phyloP scores from a whole-genome alignment of 2,329 filamentous ascomycete species.

The Sporothrix dimorphospora region DNA sequence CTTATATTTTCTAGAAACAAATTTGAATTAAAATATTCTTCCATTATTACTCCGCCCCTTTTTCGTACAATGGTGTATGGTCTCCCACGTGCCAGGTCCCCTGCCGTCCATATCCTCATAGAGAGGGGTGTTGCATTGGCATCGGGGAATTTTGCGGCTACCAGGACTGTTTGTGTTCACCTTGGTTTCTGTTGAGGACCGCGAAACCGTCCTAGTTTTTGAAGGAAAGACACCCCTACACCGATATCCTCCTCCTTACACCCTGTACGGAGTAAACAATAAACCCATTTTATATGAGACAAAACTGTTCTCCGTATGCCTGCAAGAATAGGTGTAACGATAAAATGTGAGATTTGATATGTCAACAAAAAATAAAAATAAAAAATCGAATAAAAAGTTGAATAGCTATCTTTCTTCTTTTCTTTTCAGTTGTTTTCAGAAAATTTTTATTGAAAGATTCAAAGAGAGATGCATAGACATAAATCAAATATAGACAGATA shows the following conservation, averaged over 20 bases:
- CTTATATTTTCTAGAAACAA: background rate
- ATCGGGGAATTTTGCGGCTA: constrained; percentile 15
- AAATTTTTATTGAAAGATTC: too few relatives aligned
- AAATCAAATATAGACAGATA: too few relatives aligned
- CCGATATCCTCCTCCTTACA: background rate
- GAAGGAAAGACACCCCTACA: background rate
- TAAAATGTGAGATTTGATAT: constrained; percentile 9
- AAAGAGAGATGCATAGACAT: too few relatives aligned
- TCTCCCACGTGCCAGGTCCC: constrained; percentile 12
- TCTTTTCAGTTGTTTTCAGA: background rate
- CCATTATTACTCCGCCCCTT: background rate
- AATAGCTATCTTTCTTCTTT: background rate
- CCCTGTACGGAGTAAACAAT: constrained; percentile 15
- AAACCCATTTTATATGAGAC: background rate
- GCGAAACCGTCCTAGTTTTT: background rate
- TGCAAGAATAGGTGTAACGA: background rate
- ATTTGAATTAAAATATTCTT: background rate
- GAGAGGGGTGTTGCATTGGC: background rate
- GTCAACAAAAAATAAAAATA: background rate
- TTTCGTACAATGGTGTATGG: background rate
- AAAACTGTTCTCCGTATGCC: background rate
- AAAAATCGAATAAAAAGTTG: too few relatives aligned
- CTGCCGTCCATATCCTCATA: background rate
- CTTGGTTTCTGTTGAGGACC: constrained; percentile 1
- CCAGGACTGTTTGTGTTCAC: background rate